Percentiles rank a stretch among this genome's conserved stretches.
Conservation (phyloP, 2,329 filamentous ascomycete genomes). For the Emmonsiellopsis sp. region DNA sequence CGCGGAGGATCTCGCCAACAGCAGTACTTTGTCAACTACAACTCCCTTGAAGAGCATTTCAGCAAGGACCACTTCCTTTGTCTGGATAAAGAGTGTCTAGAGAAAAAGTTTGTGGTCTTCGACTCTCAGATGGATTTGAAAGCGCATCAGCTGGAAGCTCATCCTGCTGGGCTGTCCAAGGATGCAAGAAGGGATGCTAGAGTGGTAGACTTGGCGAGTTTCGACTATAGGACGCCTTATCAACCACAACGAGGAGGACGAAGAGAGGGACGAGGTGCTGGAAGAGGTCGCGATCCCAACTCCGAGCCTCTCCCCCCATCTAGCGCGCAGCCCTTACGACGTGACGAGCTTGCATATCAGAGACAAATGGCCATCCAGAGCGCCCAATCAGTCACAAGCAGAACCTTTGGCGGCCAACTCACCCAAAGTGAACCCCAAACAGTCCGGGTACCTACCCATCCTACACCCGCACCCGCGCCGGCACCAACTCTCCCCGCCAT, state of each 20-base stretch:
- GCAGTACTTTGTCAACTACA: slow-evolving; percentile 87
- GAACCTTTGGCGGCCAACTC: slow-evolving; percentile 78
- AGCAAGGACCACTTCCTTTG: slow-evolving; percentile 80
- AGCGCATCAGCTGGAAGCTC: slow-evolving; percentile 77
- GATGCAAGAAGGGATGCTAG: slow-evolving; percentile 75
- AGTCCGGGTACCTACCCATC: slow-evolving; percentile 37
- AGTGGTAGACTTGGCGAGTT: slow-evolving; percentile 75
- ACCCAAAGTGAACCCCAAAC: slow-evolving; percentile 45
- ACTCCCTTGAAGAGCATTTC: slow-evolving; percentile 79
- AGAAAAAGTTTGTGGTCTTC: slow-evolving; percentile 98
- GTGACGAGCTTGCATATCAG: slow-evolving; percentile 87
- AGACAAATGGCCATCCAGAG: slow-evolving; percentile 86
- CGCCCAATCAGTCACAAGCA: slow-evolving; percentile 67
- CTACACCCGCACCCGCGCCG: slow-evolving; percentile 18
- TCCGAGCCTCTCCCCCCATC: slow-evolving; percentile 67
- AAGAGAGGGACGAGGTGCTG: slow-evolving; percentile 45
- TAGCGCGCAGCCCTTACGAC: slow-evolving; percentile 67
- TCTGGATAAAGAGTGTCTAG: slow-evolving; percentile 73
- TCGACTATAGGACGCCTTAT: slow-evolving; percentile 70
- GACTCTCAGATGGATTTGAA: slow-evolving; percentile 91
- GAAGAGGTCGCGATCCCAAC: slow-evolving; percentile 78
- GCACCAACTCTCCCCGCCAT: slow-evolving; percentile 33
- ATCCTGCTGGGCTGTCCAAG: slow-evolving; percentile 72
- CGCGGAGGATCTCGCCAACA: slow-evolving; percentile 55
- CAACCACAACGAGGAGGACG: slow-evolving; percentile 51